Evolutionary conservation across 2,329 filamentous ascomycete genomes (phyloP).

Genomic region (Cladosporium phlei): DNA sequence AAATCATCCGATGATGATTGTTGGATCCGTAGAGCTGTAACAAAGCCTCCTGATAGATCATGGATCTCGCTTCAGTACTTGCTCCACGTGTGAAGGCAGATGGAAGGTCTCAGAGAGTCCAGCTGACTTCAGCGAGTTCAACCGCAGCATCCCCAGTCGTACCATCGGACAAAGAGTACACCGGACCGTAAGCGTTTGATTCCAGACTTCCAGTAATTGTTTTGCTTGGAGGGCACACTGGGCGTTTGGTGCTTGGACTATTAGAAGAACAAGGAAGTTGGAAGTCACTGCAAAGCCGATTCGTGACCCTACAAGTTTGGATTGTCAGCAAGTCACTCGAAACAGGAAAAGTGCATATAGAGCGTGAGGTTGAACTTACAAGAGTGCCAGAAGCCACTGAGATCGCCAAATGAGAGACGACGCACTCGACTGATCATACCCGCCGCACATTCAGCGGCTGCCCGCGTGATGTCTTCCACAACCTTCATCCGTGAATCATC

Average conservation of each 20-base stretch:
- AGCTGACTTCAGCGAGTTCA: not conserved
- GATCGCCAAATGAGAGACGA: not conserved
- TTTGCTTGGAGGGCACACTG: slow-evolving; percentile 5
- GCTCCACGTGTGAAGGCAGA: slow-evolving; percentile 6
- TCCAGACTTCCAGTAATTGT: slow-evolving; percentile 8
- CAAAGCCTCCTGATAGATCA: not conserved
- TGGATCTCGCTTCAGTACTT: too few relatives aligned
- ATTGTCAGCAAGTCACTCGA: not conserved
- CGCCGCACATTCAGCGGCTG: not conserved
- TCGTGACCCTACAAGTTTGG: slow-evolving; percentile 1
- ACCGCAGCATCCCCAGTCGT: not conserved
- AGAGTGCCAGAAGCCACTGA: slow-evolving; percentile 5
- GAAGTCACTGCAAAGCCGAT: slow-evolving; percentile 9
- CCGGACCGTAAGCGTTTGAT: not conserved
- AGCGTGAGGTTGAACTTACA: slow-evolving; percentile 6
- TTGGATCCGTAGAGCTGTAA: too few relatives aligned
- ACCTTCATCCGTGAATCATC: slow-evolving; percentile 1
- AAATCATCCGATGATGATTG: too few relatives aligned
- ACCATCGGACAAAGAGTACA: slow-evolving; percentile 1
- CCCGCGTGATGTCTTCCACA: slow-evolving; percentile 2
- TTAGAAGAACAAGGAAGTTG: slow-evolving; percentile 2
- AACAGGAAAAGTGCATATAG: too few relatives aligned
- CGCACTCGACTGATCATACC: slow-evolving; percentile 5
- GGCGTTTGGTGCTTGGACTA: slow-evolving; percentile 3
- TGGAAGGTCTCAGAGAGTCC: slow-evolving; percentile 5